Conservation (phyloP, 179 eudicot species). For the Corrigiola litoralis region DNA sequence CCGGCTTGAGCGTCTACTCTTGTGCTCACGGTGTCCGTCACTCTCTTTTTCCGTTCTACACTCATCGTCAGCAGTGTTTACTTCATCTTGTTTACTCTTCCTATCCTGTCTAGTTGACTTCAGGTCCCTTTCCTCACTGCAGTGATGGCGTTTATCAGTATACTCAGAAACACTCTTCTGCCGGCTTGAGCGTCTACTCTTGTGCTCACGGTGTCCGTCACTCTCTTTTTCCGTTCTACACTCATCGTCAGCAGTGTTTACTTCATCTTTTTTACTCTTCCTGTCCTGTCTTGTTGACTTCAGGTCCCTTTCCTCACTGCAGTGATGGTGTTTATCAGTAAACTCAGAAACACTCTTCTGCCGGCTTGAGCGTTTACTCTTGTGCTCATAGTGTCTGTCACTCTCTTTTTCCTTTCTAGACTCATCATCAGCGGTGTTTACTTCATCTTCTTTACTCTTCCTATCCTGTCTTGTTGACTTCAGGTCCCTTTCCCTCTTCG, state of each 20-base stretch:
- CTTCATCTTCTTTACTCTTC: slow-evolving; percentile 14
- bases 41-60: slow-evolving; percentile 19
- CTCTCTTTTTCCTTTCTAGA: slow-evolving; percentile 21
- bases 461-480: slow-evolving; percentile 11
- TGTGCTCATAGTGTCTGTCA: slow-evolving; percentile 13
- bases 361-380: slow-evolving; percentile 23
- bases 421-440: slow-evolving; percentile 19
- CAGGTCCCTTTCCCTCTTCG: slow-evolving; percentile 13
- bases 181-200: slow-evolving; percentile 23
- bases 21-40: slow-evolving; percentile 9
- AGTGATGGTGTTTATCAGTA: slow-evolving; percentile 2
- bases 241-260: slow-evolving; percentile 20
- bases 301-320: slow-evolving; percentile 14
- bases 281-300: slow-evolving; percentile 11
- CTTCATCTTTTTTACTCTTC: slow-evolving; percentile 14
- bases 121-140: slow-evolving; percentile 6
- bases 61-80: slow-evolving; percentile 19
- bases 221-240: slow-evolving; percentile 20
- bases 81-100: slow-evolving; percentile 16
- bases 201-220: slow-evolving; percentile 13
- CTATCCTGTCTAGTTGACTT: slow-evolving; percentile 6
- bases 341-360: slow-evolving; percentile 1
- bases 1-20: slow-evolving; percentile 19
- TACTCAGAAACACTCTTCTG: slow-evolving; percentile 1
- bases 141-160: slow-evolving; percentile 3